Evolutionary conservation across 1,284 basidiomycete species (phyloP), one percentile per base, ranked within the genome.

Genomic region (Leucoagaricus sp.): DNA sequence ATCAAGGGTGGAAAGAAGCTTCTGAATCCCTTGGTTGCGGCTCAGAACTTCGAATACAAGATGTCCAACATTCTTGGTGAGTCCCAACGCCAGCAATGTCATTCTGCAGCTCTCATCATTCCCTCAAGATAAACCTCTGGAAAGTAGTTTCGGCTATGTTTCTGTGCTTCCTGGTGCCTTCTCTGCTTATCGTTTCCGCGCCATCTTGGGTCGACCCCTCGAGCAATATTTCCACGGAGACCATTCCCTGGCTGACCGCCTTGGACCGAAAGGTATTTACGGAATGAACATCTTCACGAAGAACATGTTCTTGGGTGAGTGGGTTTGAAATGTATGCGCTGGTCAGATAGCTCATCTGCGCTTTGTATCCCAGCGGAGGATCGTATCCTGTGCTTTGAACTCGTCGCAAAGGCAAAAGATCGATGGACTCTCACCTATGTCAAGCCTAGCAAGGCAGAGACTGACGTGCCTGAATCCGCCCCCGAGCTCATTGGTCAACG

Each of bases 151-250:
- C 34, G 55, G 60, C 25, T 61, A 61, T 42, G 60, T 61, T 41
- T 61, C 60, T n/a, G 60, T 61, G 31, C 58, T 61, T 49, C 60
- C 60, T 28, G 60, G 60, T 48, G 60, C 60, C 49, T 61, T 61
- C 53, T 55, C 52, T 31, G 60, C 60, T 13, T 61, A 61, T 49
- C 55, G 60, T 31, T 61, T 55, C 56, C 60, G 89, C 23, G 96
- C 97, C 23, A 95, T 99, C 64, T 86, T 89, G 60, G 96, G 96
- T 1, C 81, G 92, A 8, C 96, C 96, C 4, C 82, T 99, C 25
- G 91, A 96, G 67, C 96, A 98, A 71, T 98, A 98, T 76, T 98
- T 98, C 82, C 96, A 98, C 67, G 96, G 96, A 65, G 96, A 99
- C 69, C 95, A 98, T 71, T 94, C 93, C 1, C 76, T 96, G 66